These are phyloP conservation scores for Magnolia sinica DNA, from an alignment of 164 flowering plant species.

Conservation along the genomic window DNA sequence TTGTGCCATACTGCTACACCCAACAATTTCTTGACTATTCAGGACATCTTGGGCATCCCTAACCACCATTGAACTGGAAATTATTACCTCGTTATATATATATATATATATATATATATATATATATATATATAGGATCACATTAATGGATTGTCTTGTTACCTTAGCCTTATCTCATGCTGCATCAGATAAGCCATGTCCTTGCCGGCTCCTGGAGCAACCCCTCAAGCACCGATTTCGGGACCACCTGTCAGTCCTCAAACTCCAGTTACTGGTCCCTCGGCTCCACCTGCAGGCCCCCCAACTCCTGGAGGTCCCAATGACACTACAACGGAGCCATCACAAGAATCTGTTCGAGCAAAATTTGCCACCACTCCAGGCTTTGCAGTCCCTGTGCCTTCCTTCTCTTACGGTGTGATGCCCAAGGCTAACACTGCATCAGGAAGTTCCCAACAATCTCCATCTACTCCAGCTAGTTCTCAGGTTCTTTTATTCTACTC, in stretches of 20 bases:
- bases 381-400: conserved; percentile 24
- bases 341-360: conserved; percentile 22
- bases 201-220: conserved; percentile 18
- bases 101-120: too few species aligned
- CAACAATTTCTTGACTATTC: too few species aligned
- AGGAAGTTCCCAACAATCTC: conserved; percentile 25
- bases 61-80: neutral
- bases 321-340: conserved; percentile 16
- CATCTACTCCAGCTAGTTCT: conserved; percentile 30
- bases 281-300: conserved; percentile 15
- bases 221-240: conserved; percentile 18
- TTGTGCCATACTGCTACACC: too few species aligned
- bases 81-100: neutral
- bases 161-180: neutral
- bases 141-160: neutral
- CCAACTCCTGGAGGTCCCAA: conserved; percentile 16
- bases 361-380: conserved; percentile 24
- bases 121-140: neutral
- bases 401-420: conserved; percentile 29
- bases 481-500: neutral
- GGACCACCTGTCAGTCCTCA: conserved; percentile 14
- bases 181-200: conserved; percentile 21
- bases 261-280: conserved; percentile 21
- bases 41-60: neutral
- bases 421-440: conserved; percentile 14